phyloP scores from a whole-genome alignment of 2,329 filamentous ascomycete species.

The Endocalyx cinctus region DNA sequence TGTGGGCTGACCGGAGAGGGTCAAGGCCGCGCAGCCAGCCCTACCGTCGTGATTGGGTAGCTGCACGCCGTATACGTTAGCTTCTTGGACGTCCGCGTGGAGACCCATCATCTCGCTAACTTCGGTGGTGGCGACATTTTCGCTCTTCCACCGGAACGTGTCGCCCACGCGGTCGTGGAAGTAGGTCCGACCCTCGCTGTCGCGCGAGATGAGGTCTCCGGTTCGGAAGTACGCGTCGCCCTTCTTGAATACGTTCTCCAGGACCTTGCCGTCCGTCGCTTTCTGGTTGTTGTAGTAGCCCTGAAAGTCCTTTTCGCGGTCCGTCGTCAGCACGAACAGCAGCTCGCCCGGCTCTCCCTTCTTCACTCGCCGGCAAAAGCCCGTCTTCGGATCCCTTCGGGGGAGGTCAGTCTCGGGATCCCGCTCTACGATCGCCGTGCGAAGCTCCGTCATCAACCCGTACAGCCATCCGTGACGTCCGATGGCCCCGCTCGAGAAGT shows the following conservation, averaged over 20 bases:
- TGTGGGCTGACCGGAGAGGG: constrained; percentile 43
- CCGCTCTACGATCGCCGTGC: constrained; percentile 58
- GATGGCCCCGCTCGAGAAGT: constrained; percentile 71
- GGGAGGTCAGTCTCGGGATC: constrained; percentile 69
- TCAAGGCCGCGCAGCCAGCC: constrained; percentile 73
- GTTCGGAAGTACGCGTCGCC: constrained; percentile 81
- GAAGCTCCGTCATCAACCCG: constrained; percentile 43
- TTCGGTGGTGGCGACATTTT: constrained; percentile 79
- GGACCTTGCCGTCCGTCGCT: constrained; percentile 68
- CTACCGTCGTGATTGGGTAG: constrained; percentile 79
- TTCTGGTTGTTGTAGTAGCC: constrained; percentile 74
- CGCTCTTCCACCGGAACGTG: constrained; percentile 76
- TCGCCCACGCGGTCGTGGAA: constrained; percentile 80
- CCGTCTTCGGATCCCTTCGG: constrained; percentile 61
- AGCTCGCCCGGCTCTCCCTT: constrained; percentile 69
- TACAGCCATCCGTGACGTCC: constrained; percentile 66
- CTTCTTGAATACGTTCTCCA: constrained; percentile 66
- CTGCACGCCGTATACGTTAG: constrained; percentile 80
- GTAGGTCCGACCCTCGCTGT: constrained; percentile 65
- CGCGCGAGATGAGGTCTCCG: constrained; percentile 74
- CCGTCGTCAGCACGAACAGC: constrained; percentile 63
- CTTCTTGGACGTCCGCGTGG: constrained; percentile 65
- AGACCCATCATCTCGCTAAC: constrained; percentile 70
- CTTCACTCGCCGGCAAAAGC: constrained; percentile 58
- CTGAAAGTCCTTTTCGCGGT: constrained; percentile 65